These are phyloP conservation scores for Saccharomycopsis hybrid DNA, from an alignment of 1,139 yeast species.

Conservation along the genomic window DNA sequence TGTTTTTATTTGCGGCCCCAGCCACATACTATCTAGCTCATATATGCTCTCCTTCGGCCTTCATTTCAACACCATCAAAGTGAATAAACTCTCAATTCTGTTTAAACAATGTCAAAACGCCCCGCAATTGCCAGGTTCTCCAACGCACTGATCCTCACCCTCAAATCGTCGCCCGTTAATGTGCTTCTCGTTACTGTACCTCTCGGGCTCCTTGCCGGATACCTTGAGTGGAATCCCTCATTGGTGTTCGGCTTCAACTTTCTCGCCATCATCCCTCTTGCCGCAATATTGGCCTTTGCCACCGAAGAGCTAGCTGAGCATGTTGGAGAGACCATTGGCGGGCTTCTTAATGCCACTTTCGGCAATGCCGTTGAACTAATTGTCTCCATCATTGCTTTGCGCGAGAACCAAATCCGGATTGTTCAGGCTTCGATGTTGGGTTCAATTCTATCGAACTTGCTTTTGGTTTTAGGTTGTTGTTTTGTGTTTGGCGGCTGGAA, in stretches of 20 bases:
- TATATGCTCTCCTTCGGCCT: too few species aligned
- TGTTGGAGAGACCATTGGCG: constrained; percentile 87
- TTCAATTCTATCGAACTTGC: constrained; percentile 76
- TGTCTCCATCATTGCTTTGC: constrained; percentile 84
- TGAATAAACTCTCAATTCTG: too few species aligned
- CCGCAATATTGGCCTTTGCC: constrained; percentile 81
- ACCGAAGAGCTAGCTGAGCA: constrained; percentile 87
- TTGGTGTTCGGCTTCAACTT: constrained; percentile 70
- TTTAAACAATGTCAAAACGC: background rate
- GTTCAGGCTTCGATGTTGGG: constrained; percentile 98
- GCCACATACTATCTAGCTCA: too few species aligned
- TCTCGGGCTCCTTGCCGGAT: constrained; percentile 69
- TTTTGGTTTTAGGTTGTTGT: constrained; percentile 89
- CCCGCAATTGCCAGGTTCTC: background rate
- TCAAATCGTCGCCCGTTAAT: constrained; percentile 71
- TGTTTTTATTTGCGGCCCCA: too few species aligned
- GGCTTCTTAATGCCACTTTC: constrained; percentile 88
- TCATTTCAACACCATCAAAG: too few species aligned
- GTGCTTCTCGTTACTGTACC: constrained; percentile 78
- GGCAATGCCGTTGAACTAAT: constrained; percentile 94
- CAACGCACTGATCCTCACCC: constrained; percentile 17
- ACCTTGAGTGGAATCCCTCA: constrained; percentile 48
- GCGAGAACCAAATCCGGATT: constrained; percentile 80
- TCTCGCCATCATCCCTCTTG: constrained; percentile 86
- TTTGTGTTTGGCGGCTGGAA: constrained; percentile 89